Evolutionary conservation across 1,139 yeast genomes (phyloP).

Genomic region (Saccharomyces hybrid): DNA sequence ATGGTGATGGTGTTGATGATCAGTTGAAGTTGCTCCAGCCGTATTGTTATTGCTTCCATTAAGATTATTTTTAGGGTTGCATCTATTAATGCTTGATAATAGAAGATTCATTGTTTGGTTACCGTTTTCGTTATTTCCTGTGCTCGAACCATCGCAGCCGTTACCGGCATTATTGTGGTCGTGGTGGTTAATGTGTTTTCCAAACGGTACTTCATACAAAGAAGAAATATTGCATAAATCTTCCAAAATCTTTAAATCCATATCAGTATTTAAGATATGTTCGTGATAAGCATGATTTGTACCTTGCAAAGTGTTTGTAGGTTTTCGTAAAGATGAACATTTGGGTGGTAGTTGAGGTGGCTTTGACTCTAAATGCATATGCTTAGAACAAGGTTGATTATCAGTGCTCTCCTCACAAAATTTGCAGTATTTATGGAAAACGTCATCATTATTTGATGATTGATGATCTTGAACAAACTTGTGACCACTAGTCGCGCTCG

Average conservation of each 20-base stretch:
- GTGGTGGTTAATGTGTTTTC: constrained; percentile 19
- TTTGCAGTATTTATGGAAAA: constrained; percentile 18
- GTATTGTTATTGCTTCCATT: background rate
- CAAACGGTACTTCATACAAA: constrained; percentile 29
- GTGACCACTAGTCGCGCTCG: background rate
- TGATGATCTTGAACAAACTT: background rate
- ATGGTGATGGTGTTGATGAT: constrained; percentile 33
- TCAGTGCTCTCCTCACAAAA: constrained; percentile 14
- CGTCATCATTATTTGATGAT: background rate
- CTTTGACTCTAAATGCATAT: background rate
- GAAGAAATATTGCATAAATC: constrained; percentile 29
- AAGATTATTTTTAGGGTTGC: background rate
- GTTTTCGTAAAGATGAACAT: background rate
- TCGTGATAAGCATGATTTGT: background rate
- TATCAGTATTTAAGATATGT: constrained; percentile 17
- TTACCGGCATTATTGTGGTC: background rate
- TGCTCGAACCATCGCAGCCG: background rate
- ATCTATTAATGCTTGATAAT: background rate
- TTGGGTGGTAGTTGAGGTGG: background rate
- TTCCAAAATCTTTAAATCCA: constrained; percentile 25
- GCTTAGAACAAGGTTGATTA: background rate
- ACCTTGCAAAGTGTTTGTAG: background rate
- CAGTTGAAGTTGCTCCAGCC: background rate
- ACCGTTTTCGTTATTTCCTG: background rate
- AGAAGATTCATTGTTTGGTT: background rate